These are phyloP conservation scores for Microbotryum silenes-acaulis DNA, from an alignment of 1,284 basidiomycete genomes.

Conservation along the genomic window DNA sequence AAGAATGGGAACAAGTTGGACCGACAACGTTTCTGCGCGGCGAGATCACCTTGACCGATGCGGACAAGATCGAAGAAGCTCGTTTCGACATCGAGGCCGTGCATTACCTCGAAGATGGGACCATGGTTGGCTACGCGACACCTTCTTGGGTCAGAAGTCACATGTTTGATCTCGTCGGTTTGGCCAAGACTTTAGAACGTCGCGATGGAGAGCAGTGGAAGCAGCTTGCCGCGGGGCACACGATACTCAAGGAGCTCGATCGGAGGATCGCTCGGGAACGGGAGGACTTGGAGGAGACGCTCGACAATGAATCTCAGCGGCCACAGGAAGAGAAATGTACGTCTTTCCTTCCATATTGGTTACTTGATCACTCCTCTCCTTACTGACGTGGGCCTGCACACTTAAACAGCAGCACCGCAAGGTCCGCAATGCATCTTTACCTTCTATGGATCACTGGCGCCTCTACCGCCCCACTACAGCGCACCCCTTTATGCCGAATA, in stretches of 20 bases:
- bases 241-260: slow-evolving; percentile 35
- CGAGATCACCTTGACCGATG: slow-evolving; percentile 5
- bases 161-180: slow-evolving; percentile 19
- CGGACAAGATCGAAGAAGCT: slow-evolving; percentile 10
- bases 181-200: slow-evolving; percentile 9
- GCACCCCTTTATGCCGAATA: slow-evolving; percentile 32
- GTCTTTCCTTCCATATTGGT: not conserved
- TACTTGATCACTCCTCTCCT: not conserved
- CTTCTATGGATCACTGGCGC: slow-evolving; percentile 36
- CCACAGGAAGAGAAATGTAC: not conserved
- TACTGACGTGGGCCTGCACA: not conserved
- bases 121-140: slow-evolving; percentile 28
- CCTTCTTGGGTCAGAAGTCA: slow-evolving; percentile 17
- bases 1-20: slow-evolving; percentile 23
- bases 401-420: slow-evolving; percentile 1
- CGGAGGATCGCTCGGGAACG: slow-evolving; percentile 33
- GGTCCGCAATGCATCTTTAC: slow-evolving; percentile 36
- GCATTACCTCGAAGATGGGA: slow-evolving; percentile 29
- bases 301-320: slow-evolving; percentile 19
- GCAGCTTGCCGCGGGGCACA: slow-evolving; percentile 29
- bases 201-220: slow-evolving; percentile 9
- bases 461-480: slow-evolving; percentile 28
- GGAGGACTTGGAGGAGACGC: slow-evolving; percentile 20
- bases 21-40: slow-evolving; percentile 17
- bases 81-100: slow-evolving; percentile 32